A percentile compares a stretch with the other conserved stretches of the same genome.
Evolutionary conservation across 371 early-diverging fungal species (phyloP).

Genomic region (Lichtheimia ramosa): DNA sequence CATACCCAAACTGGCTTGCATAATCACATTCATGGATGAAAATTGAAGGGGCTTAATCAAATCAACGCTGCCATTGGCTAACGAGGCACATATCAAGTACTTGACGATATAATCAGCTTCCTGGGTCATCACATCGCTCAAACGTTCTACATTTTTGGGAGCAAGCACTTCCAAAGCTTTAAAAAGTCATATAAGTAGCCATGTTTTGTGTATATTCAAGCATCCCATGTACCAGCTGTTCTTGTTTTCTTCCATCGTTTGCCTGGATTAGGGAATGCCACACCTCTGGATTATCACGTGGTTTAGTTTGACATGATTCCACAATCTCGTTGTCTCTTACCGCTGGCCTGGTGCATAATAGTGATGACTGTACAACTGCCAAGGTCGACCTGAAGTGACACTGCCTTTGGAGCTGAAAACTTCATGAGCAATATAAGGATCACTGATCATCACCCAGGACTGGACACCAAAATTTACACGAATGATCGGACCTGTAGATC

Average conservation of each 20-base stretch:
- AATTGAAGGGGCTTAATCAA: slow-evolving; percentile 11
- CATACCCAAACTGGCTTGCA: slow-evolving; percentile 10
- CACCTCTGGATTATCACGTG: slow-evolving; percentile 8
- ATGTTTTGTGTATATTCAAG: background rate
- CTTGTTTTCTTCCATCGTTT: slow-evolving; percentile 16
- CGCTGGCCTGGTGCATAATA: slow-evolving; percentile 14
- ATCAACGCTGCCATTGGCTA: slow-evolving; percentile 1
- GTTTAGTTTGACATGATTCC: too few relatives aligned
- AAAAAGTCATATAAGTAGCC: background rate
- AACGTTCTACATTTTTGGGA: slow-evolving; percentile 14
- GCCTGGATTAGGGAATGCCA: slow-evolving; percentile 13
- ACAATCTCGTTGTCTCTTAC: slow-evolving; percentile 1
- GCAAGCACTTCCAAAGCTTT: slow-evolving; percentile 15
- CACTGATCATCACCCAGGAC: slow-evolving; percentile 19
- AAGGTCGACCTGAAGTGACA: slow-evolving; percentile 17
- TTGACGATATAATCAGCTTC: slow-evolving; percentile 14
- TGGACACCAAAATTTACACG: slow-evolving; percentile 20
- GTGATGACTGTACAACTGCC: slow-evolving; percentile 11
- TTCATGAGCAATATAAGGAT: slow-evolving; percentile 25
- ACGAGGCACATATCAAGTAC: slow-evolving; percentile 2
- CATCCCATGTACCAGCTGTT: slow-evolving; percentile 9
- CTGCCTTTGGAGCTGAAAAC: slow-evolving; percentile 19
- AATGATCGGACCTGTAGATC: slow-evolving; percentile 15
- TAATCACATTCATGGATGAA: slow-evolving; percentile 14
- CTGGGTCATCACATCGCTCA: slow-evolving; percentile 1